A percentile compares a stretch with the other conserved stretches of the same genome.
phyloP scores from a whole-genome alignment of 2,329 filamentous ascomycete species.

The Coniochaeta sp. region DNA sequence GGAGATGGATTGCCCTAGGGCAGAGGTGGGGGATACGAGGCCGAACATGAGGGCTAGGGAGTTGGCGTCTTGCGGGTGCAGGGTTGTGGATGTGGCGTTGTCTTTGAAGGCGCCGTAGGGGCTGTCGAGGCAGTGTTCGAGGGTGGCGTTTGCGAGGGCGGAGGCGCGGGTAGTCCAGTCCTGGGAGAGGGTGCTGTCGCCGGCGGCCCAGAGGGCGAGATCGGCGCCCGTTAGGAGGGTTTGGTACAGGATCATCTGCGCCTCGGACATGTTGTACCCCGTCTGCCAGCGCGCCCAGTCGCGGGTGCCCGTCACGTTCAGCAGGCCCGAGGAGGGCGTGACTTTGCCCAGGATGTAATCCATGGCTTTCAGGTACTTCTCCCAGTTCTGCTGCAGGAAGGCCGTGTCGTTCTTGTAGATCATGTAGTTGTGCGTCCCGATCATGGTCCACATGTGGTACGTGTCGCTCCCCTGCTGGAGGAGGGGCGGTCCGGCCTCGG shows the following conservation, averaged over 20 bases:
- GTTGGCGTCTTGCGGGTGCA: constrained; percentile 56
- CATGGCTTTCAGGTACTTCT: constrained; percentile 22
- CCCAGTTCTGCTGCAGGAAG: constrained; percentile 25
- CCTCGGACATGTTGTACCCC: constrained; percentile 33
- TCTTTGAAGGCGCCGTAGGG: constrained; percentile 33
- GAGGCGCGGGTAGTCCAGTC: constrained; percentile 33
- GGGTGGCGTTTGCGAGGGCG: constrained; percentile 35
- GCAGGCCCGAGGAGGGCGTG: constrained; percentile 24
- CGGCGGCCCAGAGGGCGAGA: constrained; percentile 40
- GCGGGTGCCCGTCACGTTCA: constrained; percentile 40
- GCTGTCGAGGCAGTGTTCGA: constrained; percentile 12
- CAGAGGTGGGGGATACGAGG: constrained; percentile 29
- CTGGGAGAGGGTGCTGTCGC: constrained; percentile 26
- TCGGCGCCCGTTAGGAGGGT: constrained; percentile 44
- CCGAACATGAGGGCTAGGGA: constrained; percentile 45
- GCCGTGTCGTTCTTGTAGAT: constrained; percentile 41
- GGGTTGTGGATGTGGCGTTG: constrained; percentile 39
- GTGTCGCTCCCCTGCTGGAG: constrained; percentile 24
- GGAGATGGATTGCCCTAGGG: constrained; percentile 31
- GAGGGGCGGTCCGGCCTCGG: constrained; percentile 40
- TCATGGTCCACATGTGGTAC: constrained; percentile 35
- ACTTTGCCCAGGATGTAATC: constrained; percentile 19
- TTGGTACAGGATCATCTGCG: constrained; percentile 45
- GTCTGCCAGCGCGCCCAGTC: constrained; percentile 45
- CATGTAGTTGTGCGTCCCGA: constrained; percentile 49